Conservation (phyloP, 768 basidiomycete species). For the Auriscalpium vulgare region DNA sequence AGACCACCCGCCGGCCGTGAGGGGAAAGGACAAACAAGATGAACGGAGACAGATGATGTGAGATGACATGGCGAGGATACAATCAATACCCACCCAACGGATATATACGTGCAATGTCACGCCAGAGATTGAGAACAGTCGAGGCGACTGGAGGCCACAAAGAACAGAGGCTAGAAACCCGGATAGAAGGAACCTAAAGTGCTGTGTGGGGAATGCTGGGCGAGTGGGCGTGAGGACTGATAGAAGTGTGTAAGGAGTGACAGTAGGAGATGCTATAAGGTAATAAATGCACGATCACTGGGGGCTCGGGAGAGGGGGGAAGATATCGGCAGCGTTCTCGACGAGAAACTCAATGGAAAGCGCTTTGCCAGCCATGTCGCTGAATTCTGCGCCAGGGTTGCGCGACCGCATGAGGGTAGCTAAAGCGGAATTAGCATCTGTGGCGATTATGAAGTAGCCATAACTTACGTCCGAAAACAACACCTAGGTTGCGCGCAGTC, state of each 20-base stretch:
- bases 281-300: conserved; percentile 1
- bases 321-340: conserved; percentile 68
- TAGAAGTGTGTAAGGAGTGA: conserved; percentile 1
- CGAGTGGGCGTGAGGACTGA: background rate
- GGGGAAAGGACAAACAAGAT: too few species aligned
- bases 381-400: conserved; percentile 83
- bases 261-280: conserved; percentile 6
- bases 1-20: too few species aligned
- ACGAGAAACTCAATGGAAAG: conserved; percentile 91
- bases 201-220: background rate
- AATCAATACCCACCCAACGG: too few species aligned
- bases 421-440: conserved; percentile 25
- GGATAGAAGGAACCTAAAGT: background rate
- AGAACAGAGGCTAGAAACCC: background rate
- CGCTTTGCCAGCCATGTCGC: conserved; percentile 96
- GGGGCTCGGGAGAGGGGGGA: conserved; percentile 16
- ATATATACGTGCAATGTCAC: too few species aligned
- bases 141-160: too few species aligned
- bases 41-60: too few species aligned
- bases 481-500: conserved; percentile 91
- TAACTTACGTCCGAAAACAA: conserved; percentile 94
- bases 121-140: too few species aligned
- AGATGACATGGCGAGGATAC: too few species aligned
- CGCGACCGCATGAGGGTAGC: conserved; percentile 91
- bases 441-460: background rate